phyloP scores from a whole-genome alignment of 768 basidiomycete species.

The Sarcodon aspratus region DNA sequence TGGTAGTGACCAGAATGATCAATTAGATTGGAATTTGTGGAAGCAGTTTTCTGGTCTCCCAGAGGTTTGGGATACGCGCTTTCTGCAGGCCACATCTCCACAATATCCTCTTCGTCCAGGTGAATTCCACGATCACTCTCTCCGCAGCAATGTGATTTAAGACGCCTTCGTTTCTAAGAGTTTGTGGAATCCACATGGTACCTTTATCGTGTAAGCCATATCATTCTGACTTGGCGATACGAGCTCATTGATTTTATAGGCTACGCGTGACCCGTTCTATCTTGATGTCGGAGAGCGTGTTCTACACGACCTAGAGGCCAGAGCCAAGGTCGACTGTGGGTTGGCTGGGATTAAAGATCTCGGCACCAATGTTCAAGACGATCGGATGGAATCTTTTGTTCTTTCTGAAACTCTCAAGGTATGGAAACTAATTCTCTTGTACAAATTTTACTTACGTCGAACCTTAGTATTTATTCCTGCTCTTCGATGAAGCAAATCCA shows the following conservation, averaged over 20 bases:
- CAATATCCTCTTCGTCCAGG: slow-evolving; percentile 78
- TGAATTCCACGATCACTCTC: slow-evolving; percentile 9
- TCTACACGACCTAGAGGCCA: slow-evolving; percentile 58
- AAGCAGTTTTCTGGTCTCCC: slow-evolving; percentile 77
- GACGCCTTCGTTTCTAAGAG: slow-evolving; percentile 30
- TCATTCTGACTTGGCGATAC: slow-evolving; percentile 1
- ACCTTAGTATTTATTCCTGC: slow-evolving; percentile 79
- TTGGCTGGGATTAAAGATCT: slow-evolving; percentile 76
- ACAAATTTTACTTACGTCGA: background rate
- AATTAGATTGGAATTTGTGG: slow-evolving; percentile 88
- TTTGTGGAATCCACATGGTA: slow-evolving; percentile 97
- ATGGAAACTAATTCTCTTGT: slow-evolving; percentile 2
- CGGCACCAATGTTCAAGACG: slow-evolving; percentile 65
- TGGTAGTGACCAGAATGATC: too few species aligned
- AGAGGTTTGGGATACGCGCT: slow-evolving; percentile 83
- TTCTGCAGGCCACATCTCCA: slow-evolving; percentile 55
- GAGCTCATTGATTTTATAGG: slow-evolving; percentile 33
- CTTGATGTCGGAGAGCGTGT: slow-evolving; percentile 84
- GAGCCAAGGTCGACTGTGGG: slow-evolving; percentile 81
- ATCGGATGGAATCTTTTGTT: slow-evolving; percentile 97
- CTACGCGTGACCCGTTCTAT: slow-evolving; percentile 87
- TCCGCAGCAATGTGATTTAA: background rate
- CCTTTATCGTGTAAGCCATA: slow-evolving; percentile 61
- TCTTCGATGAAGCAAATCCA: slow-evolving; percentile 81
- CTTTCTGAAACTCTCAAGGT: slow-evolving; percentile 90